phyloP scores from a whole-genome alignment of 495 filamentous ascomycete species.

The Bombardia bombarda region DNA sequence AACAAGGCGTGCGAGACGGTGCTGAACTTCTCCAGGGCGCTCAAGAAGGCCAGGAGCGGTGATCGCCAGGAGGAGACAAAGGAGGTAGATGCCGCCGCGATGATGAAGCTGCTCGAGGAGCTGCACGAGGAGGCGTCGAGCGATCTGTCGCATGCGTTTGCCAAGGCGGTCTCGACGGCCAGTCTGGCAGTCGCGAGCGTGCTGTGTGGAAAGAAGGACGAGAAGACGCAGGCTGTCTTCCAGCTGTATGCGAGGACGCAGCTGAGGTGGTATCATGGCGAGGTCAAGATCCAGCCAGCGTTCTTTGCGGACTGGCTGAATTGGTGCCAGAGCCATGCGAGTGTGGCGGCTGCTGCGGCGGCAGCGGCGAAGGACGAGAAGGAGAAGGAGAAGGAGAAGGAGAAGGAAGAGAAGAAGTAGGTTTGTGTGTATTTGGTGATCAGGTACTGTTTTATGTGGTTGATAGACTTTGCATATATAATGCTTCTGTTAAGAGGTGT shows the following conservation, averaged over 20 bases:
- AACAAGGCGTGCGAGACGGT: slow-evolving; percentile 65
- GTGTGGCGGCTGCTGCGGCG: slow-evolving; percentile 6
- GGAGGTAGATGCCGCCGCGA: slow-evolving; percentile 24
- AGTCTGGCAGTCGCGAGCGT: slow-evolving; percentile 40
- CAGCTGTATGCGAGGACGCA: slow-evolving; percentile 36
- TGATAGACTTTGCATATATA: no score
- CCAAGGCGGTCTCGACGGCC: slow-evolving; percentile 39
- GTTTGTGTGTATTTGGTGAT: no score
- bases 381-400: background rate
- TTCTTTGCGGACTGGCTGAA: slow-evolving; percentile 50
- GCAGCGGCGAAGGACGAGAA: slow-evolving; percentile 3
- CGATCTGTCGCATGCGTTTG: slow-evolving; percentile 43
- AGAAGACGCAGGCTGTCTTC: slow-evolving; percentile 14
- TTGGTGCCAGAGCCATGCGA: slow-evolving; percentile 47
- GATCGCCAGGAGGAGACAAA: slow-evolving; percentile 15
- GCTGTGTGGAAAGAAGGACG: slow-evolving; percentile 18
- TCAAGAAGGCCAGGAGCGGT: slow-evolving; percentile 45
- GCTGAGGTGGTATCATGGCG: slow-evolving; percentile 34
- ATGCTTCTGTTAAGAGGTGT: no score
- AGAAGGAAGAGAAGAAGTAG: no score
- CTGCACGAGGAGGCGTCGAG: slow-evolving; percentile 67
- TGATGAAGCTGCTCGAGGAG: slow-evolving; percentile 51
- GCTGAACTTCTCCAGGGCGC: slow-evolving; percentile 58
- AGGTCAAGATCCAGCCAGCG: slow-evolving; percentile 37
- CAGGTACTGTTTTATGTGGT: no score